These are phyloP conservation scores for Neurospora tetrasperma DNA, from an alignment of 495 filamentous ascomycete species.

Conservation along the genomic window DNA sequence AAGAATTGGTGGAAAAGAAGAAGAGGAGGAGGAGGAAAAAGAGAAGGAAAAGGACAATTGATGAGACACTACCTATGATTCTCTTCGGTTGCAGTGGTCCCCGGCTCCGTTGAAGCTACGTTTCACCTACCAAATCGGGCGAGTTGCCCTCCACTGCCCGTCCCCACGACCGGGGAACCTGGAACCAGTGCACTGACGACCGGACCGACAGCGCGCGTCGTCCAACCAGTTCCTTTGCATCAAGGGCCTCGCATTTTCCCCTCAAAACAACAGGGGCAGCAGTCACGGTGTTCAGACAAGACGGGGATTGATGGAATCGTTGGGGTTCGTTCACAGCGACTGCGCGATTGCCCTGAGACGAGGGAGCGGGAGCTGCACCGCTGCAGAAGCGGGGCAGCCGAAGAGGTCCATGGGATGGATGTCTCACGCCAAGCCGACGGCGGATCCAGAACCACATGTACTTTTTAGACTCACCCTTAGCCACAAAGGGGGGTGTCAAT, in stretches of 20 bases:
- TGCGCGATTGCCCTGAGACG: neutral
- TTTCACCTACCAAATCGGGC: constrained; percentile 19
- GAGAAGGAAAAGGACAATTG: neutral
- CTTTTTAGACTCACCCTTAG: neutral
- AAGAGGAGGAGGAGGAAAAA: neutral
- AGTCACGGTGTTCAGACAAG: neutral
- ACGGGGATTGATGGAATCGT: neutral
- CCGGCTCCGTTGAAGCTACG: constrained; percentile 22
- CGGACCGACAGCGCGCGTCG: neutral
- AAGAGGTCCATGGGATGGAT: neutral
- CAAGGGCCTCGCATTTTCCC: neutral
- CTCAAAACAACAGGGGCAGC: neutral
- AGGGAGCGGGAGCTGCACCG: neutral
- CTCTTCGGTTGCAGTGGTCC: neutral
- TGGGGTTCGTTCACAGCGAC: neutral
- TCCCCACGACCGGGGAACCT: neutral
- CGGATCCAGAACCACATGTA: neutral
- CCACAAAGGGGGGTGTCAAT: neutral
- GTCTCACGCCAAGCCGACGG: neutral
- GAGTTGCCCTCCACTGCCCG: neutral
- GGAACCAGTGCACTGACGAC: neutral
- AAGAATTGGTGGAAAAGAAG: neutral
- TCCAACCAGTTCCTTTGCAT: neutral
- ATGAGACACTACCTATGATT: neutral
- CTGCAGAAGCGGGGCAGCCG: neutral